Percentiles rank a stretch among this genome's conserved stretches.
Evolutionary conservation across 192 early-diverging fungal species (phyloP).

Genomic region (Phycomyces nitens): DNA sequence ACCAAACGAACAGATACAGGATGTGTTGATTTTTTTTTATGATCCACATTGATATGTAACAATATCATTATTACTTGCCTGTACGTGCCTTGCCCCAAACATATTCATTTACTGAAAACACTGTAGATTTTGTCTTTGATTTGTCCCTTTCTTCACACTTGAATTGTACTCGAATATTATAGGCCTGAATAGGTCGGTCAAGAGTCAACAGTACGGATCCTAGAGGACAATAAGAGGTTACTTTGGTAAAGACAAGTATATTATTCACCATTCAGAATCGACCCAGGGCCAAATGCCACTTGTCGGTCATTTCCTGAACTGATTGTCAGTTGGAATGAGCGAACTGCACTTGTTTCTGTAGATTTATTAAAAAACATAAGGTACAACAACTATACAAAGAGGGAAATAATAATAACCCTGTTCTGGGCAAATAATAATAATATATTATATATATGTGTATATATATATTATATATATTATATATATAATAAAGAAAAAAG

Average conservation of each 20-base stretch:
- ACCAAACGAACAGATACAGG: background rate
- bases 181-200: slow-evolving; percentile 14
- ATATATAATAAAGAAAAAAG: no score
- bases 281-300: slow-evolving; percentile 30
- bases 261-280: slow-evolving; percentile 23
- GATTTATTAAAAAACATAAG: slow-evolving; percentile 15
- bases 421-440: no score
- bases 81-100: slow-evolving; percentile 13
- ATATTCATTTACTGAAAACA: slow-evolving; percentile 18
- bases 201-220: slow-evolving; percentile 26
- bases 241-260: no score
- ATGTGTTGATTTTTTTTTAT: background rate
- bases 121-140: background rate
- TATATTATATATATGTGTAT: no score
- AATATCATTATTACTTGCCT: background rate
- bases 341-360: slow-evolving; percentile 1
- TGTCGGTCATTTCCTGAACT: slow-evolving; percentile 18
- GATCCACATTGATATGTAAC: background rate
- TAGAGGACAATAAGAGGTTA: slow-evolving; percentile 2
- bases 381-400: no score
- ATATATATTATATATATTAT: no score
- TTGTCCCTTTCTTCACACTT: slow-evolving; percentile 21
- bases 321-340: slow-evolving; percentile 1
- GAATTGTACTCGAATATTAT: slow-evolving; percentile 21
- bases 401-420: no score